Conservation (phyloP, 768 basidiomycete genomes). For the Lentinus brumalis region DNA sequence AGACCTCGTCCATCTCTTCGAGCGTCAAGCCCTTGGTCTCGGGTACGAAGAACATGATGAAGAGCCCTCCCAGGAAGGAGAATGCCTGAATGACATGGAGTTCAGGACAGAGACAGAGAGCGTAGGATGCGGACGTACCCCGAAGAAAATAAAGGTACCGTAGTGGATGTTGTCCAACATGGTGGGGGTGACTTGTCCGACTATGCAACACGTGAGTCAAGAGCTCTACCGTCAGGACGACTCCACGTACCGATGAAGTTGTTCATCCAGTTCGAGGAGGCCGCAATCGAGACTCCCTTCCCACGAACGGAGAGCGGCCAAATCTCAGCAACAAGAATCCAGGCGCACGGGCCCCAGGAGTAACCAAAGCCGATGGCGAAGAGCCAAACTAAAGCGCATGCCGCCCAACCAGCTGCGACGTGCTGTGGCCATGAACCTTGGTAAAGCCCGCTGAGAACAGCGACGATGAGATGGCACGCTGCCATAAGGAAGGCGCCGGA, state of each 20-base stretch:
- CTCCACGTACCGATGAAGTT: conserved; percentile 64
- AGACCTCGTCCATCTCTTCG: conserved; percentile 82
- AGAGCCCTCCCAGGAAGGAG: conserved; percentile 67
- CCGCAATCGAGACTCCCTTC: conserved; percentile 74
- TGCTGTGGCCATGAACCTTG: conserved; percentile 50
- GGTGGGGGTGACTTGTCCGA: conserved; percentile 69
- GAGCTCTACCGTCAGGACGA: neutral
- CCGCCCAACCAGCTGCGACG: conserved; percentile 69
- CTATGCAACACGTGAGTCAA: conserved; percentile 25
- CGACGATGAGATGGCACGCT: conserved; percentile 67
- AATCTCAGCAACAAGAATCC: conserved; percentile 78
- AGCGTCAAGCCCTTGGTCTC: conserved; percentile 73
- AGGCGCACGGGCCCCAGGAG: conserved; percentile 77
- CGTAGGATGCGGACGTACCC: conserved; percentile 40
- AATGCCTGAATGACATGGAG: conserved; percentile 44
- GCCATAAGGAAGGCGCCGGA: conserved; percentile 80
- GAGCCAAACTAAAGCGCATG: conserved; percentile 71
- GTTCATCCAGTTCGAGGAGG: conserved; percentile 83
- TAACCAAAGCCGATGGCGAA: conserved; percentile 77
- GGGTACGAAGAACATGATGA: conserved; percentile 70
- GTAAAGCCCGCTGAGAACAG: conserved; percentile 62
- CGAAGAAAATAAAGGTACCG: conserved; percentile 80
- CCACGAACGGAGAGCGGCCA: conserved; percentile 73
- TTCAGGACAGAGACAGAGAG: neutral
- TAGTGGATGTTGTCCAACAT: conserved; percentile 68